Base-by-base conservation (phyloP, 768 basidiomycete genomes). In the Lanmaoa rubissima region DNA sequence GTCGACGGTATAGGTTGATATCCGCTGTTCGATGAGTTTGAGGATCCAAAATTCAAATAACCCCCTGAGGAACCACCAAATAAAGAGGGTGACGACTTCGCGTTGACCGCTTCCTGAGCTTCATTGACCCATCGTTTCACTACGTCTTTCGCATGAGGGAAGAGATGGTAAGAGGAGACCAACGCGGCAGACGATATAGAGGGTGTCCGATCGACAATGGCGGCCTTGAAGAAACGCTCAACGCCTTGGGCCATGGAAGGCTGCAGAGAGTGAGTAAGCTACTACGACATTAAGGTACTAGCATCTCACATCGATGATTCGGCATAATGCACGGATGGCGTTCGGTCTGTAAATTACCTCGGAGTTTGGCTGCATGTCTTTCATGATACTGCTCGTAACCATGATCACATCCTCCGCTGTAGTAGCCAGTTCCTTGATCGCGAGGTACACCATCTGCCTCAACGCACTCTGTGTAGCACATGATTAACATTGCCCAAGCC, bases 121-220 rank as follows among this genome's bases (percentile, higher is more conserved):
- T 99, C 97, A 73, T 98, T 98, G n/a, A 92, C 92, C 97, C 97
- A 99, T 65, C 97, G 88, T 69, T 93, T 95, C 59, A 98, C 96
- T 48, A 98, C 93, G 61, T 98, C 93, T 68, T 92, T 94, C 2
- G 96, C 92, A 58, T 85, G 78, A 47, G 94, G 94, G 81, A 88
- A 96, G 58, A 98, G 83, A 74, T 99, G 96, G 70, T 98, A 98
- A 2, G 97, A 89, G 14, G 97, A 98, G 45, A 99, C 92, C 65
- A 99, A 84, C 4, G 97, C 94, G 32, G 96, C 94, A 24, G 94
- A 94, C 6, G 97, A 90, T 67, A 98, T 97, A 55, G 94, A 91
- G 1, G 95, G 87, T 66, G 92, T 97, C 58, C 89, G 87, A 79
- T 98, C 97, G 43, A 99, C 96, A 60, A 99, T 97, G 51, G 97